Conservation (phyloP, 352 stramenopile genomes). For the Aphanomyces cochlioides region DNA sequence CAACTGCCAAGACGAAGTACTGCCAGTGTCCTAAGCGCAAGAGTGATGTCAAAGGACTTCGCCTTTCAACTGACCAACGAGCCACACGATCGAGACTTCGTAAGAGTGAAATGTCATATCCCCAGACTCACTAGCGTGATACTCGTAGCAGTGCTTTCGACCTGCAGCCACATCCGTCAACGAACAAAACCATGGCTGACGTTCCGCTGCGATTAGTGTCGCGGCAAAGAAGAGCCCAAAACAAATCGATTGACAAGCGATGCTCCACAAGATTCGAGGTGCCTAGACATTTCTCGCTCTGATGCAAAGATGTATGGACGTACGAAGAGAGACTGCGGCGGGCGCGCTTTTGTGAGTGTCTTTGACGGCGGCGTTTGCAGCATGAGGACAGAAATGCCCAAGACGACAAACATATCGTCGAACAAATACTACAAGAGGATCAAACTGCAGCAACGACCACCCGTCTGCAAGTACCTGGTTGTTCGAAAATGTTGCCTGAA, state of each 20-base stretch:
- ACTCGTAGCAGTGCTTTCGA: conserved; percentile 60
- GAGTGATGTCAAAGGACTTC: not conserved
- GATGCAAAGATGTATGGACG: not conserved
- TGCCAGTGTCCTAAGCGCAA: conserved; percentile 48
- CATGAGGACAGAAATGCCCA: conserved; percentile 70
- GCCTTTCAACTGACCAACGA: conserved; percentile 37
- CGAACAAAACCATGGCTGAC: conserved; percentile 63
- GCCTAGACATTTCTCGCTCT: conserved; percentile 13
- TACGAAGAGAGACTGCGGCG: conserved; percentile 57
- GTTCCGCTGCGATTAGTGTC: conserved; percentile 47
- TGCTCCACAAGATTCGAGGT: conserved; percentile 50
- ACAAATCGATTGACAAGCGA: conserved; percentile 52
- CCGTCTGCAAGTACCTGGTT: conserved; percentile 38
- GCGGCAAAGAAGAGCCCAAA: conserved; percentile 57
- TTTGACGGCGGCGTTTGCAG: conserved; percentile 49
- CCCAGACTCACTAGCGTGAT: conserved; percentile 42
- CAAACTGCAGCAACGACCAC: not conserved
- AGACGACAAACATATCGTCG: conserved; percentile 69
- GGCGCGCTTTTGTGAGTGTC: conserved; percentile 43
- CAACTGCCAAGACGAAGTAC: conserved; percentile 66
- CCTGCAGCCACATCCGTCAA: conserved; percentile 39
- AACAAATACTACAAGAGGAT: conserved; percentile 50
- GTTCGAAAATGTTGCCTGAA: conserved; percentile 68
- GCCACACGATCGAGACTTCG: conserved; percentile 76
- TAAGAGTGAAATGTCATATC: conserved; percentile 71